Conservation (phyloP, 106 monocot species). For the Dendrobium huoshanense region DNA sequence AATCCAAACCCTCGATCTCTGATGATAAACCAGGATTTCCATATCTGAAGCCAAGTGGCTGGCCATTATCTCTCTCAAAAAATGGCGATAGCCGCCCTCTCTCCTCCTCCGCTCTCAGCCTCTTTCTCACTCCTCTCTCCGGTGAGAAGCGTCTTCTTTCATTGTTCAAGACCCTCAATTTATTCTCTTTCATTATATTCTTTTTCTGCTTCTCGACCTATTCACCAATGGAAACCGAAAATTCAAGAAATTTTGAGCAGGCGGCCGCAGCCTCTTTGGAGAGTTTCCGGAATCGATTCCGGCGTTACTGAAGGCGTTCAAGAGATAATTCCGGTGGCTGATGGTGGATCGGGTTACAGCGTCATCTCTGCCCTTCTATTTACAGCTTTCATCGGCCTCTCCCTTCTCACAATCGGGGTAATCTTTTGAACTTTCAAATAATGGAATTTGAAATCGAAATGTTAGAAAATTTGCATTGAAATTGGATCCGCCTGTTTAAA, state of each 20-base stretch:
- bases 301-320: background rate
- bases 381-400: conserved; percentile 38
- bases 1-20: too few relatives aligned
- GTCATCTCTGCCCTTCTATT: conserved; percentile 30
- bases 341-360: conserved; percentile 12
- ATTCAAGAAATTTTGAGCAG: too few relatives aligned
- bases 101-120: conserved; percentile 1
- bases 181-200: background rate
- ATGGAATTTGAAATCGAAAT: too few relatives aligned
- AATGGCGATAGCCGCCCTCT: background rate
- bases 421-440: background rate
- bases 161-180: background rate
- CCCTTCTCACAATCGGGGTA: conserved; percentile 55
- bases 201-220: background rate
- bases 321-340: conserved; percentile 15
- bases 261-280: background rate
- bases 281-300: background rate
- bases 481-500: too few relatives aligned
- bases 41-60: background rate
- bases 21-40: too few relatives aligned
- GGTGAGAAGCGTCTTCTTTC: background rate
- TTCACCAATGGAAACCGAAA: background rate
- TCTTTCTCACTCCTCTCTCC: background rate
- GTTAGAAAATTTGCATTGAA: too few relatives aligned
- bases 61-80: background rate